phyloP scores from a whole-genome alignment of 2,329 filamentous ascomycete species.

The Passalora sequoiae region DNA sequence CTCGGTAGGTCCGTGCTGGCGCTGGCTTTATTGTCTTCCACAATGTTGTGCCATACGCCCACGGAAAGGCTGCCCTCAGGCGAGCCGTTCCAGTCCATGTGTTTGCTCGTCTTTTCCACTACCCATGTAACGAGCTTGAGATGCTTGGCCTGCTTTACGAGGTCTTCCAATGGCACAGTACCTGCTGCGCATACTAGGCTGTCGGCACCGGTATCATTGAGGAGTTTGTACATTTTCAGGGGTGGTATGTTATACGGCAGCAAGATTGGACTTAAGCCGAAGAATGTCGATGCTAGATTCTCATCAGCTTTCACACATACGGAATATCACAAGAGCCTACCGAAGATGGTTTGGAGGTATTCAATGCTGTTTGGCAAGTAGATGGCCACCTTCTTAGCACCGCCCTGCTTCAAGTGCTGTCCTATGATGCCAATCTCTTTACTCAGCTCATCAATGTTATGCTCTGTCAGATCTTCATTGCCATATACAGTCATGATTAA shows the following conservation, averaged over 20 bases:
- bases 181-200: constrained; percentile 79
- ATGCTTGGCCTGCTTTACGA: constrained; percentile 63
- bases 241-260: constrained; percentile 75
- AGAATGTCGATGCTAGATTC: constrained; percentile 70
- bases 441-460: constrained; percentile 65
- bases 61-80: constrained; percentile 73
- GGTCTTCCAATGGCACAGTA: constrained; percentile 71
- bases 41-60: constrained; percentile 86
- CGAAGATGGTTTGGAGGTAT: constrained; percentile 73
- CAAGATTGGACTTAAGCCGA: constrained; percentile 76
- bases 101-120: constrained; percentile 79
- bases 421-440: constrained; percentile 86
- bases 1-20: constrained; percentile 61
- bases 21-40: constrained; percentile 61
- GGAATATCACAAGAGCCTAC: constrained; percentile 37
- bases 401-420: constrained; percentile 64
- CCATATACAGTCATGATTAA: constrained; percentile 76
- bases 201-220: constrained; percentile 70
- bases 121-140: constrained; percentile 85
- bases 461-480: constrained; percentile 66
- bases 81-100: constrained; percentile 92
- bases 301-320: constrained; percentile 10
- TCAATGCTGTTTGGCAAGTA: constrained; percentile 93
- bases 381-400: constrained; percentile 70
- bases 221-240: constrained; percentile 63